Conservation (phyloP, 306 rosid genomes). For the Alnus rubra region DNA sequence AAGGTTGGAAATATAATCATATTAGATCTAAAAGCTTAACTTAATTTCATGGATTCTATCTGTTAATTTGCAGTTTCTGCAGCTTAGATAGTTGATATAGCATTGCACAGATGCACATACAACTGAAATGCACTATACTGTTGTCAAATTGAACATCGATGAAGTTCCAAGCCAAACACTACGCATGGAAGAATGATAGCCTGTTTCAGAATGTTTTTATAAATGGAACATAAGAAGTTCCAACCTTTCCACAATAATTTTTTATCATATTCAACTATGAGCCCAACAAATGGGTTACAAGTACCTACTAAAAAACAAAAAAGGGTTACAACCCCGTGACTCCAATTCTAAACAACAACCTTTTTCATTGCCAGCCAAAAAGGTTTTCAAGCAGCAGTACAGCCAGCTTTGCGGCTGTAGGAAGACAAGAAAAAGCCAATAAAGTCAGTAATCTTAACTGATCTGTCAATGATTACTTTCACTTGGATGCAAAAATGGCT, state of each 20-base stretch:
- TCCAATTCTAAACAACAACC: not conserved
- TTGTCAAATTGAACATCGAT: not conserved
- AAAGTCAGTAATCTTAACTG: not conserved
- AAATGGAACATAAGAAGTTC: not conserved
- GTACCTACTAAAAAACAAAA: not conserved
- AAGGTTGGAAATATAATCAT: not conserved
- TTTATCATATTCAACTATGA: too few species aligned
- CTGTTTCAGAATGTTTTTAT: not conserved
- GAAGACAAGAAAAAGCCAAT: not conserved
- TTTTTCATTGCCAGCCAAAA: not conserved
- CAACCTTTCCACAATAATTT: not conserved
- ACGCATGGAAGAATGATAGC: not conserved
- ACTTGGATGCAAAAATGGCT: constrained; percentile 88
- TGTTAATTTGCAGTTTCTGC: not conserved
- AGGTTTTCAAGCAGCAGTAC: not conserved
- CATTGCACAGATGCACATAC: not conserved
- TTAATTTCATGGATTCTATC: not conserved
- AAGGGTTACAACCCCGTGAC: not conserved
- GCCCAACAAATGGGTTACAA: not conserved
- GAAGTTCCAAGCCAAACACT: too few species aligned
- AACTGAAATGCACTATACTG: not conserved
- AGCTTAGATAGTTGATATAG: not conserved
- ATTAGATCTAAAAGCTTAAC: not conserved
- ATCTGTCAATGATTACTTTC: constrained; percentile 21
- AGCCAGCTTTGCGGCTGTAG: not conserved